These are phyloP conservation scores for Nemania serpens DNA, from an alignment of 2,329 filamentous ascomycete genomes.

Conservation along the genomic window DNA sequence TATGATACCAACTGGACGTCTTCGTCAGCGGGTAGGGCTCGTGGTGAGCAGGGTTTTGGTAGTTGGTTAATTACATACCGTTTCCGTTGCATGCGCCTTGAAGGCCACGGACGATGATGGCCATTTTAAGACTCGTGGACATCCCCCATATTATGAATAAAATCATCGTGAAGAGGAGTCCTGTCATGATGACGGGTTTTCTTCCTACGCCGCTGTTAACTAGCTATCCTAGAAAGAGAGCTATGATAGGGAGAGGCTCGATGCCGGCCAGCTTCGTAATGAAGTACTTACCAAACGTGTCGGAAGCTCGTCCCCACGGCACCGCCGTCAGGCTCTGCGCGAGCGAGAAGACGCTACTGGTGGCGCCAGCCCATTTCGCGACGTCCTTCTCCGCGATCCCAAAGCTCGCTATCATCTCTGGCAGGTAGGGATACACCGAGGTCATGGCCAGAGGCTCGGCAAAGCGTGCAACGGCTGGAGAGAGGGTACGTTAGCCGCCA, in stretches of 20 bases:
- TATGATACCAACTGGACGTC: constrained; percentile 78
- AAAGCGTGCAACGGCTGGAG: constrained; percentile 73
- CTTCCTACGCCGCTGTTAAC: constrained; percentile 46
- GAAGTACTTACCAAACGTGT: constrained; percentile 59
- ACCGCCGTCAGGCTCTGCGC: constrained; percentile 74
- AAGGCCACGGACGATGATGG: constrained; percentile 76
- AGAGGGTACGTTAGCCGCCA: constrained; percentile 41
- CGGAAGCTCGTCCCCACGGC: constrained; percentile 76
- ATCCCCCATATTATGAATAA: constrained; percentile 84
- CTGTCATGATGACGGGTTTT: constrained; percentile 78
- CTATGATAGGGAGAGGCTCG: background rate
- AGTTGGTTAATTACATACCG: constrained; percentile 47
- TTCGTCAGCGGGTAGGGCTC: constrained; percentile 29
- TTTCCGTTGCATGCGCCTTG: constrained; percentile 88
- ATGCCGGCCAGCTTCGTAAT: background rate
- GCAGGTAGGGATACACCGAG: constrained; percentile 71
- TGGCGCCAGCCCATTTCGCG: constrained; percentile 79
- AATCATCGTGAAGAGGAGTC: constrained; percentile 77
- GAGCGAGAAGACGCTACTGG: constrained; percentile 73
- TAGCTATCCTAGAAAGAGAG: background rate
- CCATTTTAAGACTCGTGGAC: constrained; percentile 78
- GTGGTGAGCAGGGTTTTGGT: background rate
- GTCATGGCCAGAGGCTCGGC: constrained; percentile 76
- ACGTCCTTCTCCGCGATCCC: constrained; percentile 72
- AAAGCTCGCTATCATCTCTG: constrained; percentile 84